Percentiles rank a stretch among this genome's conserved stretches.
Conservation (phyloP, 805 yeast genomes). For the Maudiozyma pseudohumilis region DNA sequence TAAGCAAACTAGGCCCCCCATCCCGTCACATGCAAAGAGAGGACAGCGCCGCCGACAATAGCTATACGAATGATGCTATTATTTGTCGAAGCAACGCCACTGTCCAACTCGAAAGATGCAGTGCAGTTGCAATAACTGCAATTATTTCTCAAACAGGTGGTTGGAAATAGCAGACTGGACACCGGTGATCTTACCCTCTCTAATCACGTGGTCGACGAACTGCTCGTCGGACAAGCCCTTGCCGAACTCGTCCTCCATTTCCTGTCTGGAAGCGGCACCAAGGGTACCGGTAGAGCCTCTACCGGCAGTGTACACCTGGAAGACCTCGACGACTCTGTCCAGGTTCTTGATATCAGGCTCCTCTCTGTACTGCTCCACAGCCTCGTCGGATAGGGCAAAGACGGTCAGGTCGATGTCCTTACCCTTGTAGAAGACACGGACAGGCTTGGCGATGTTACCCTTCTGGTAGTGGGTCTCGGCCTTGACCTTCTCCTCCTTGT, state of each 20-base stretch:
- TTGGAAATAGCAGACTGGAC: conserved; percentile 1
- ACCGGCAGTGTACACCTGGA: conserved; percentile 54
- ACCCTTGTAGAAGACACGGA: conserved; percentile 59
- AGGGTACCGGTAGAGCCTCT: conserved; percentile 62
- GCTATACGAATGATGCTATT: too few relatives aligned
- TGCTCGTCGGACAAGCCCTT: conserved; percentile 40
- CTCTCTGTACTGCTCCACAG: conserved; percentile 33
- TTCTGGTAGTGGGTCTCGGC: neutral
- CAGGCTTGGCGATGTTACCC: conserved; percentile 22
- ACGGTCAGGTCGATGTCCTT: conserved; percentile 51
- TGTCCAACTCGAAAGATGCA: neutral
- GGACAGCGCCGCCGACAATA: too few relatives aligned
- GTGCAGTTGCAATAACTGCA: neutral
- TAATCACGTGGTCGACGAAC: conserved; percentile 47
- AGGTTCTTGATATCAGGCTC: conserved; percentile 37
- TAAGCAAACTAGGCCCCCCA: too few relatives aligned
- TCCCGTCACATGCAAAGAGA: too few relatives aligned
- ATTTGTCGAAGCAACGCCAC: too few relatives aligned
- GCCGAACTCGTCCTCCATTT: conserved; percentile 62
- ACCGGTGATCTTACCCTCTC: conserved; percentile 45
- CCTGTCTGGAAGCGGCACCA: conserved; percentile 60
- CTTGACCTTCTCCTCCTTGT: conserved; percentile 1
- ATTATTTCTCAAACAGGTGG: neutral
- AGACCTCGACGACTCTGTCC: conserved; percentile 53
- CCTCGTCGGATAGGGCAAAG: conserved; percentile 47